Evolutionary conservation across 2,329 filamentous ascomycete species (phyloP).

Genomic region (Apiospora rasikravindrae): DNA sequence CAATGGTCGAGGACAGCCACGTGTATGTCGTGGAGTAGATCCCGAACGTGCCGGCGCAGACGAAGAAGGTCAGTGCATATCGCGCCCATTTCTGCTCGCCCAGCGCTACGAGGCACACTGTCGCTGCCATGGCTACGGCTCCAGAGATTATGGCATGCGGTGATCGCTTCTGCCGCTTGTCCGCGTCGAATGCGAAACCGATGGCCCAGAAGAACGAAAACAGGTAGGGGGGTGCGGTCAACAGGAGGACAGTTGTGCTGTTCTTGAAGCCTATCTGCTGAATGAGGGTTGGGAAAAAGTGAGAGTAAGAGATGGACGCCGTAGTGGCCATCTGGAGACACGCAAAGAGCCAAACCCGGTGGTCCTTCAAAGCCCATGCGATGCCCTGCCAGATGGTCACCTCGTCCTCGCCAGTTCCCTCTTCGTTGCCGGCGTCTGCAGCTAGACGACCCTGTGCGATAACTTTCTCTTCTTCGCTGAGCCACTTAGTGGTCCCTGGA

Average conservation of each 20-base stretch:
- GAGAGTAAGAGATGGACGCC: constrained; percentile 35
- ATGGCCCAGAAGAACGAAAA: constrained; percentile 42
- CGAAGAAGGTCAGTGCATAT: constrained; percentile 28
- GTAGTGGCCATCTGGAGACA: constrained; percentile 54
- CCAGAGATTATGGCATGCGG: constrained; percentile 52
- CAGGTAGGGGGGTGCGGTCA: constrained; percentile 50
- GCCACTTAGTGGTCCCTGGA: constrained; percentile 18
- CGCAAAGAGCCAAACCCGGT: constrained; percentile 49
- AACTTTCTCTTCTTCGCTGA: constrained; percentile 18
- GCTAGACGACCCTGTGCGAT: constrained; percentile 18
- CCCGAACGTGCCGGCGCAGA: constrained; percentile 40
- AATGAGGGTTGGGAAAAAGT: constrained; percentile 43
- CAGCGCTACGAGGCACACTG: constrained; percentile 16
- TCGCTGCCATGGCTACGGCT: constrained; percentile 44
- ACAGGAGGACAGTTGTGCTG: constrained; percentile 50
- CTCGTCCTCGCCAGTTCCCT: constrained; percentile 25
- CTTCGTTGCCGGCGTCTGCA: constrained; percentile 38
- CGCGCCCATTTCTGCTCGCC: constrained; percentile 14
- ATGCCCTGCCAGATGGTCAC: constrained; percentile 46
- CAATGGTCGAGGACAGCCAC: constrained; percentile 47
- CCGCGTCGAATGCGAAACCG: constrained; percentile 45
- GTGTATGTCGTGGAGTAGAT: constrained; percentile 51
- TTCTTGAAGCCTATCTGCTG: constrained; percentile 47
- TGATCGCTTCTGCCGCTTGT: constrained; percentile 51
- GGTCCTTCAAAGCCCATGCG: constrained; percentile 45